Evolutionary conservation across 2,329 filamentous ascomycete species (phyloP).

Genomic region (Alternaria dauci): DNA sequence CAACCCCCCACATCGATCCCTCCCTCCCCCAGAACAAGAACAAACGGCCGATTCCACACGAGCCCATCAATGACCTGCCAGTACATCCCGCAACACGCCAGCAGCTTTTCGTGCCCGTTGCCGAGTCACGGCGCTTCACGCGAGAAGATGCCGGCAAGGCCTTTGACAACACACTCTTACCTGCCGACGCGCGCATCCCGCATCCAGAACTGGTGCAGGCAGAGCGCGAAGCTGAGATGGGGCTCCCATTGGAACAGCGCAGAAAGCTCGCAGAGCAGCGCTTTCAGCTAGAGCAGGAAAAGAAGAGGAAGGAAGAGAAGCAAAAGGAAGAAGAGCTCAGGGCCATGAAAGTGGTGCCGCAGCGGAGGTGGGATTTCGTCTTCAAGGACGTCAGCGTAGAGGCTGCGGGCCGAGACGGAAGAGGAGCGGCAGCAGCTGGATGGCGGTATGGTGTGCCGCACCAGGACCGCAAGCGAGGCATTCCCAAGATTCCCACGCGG

Average conservation of each 20-base stretch:
- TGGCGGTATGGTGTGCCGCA: slow-evolving; percentile 69
- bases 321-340: slow-evolving; percentile 56
- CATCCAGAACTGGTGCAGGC: slow-evolving; percentile 66
- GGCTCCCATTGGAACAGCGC: slow-evolving; percentile 47
- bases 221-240: slow-evolving; percentile 49
- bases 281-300: slow-evolving; percentile 41
- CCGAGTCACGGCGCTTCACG: slow-evolving; percentile 71
- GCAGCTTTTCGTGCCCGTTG: slow-evolving; percentile 69
- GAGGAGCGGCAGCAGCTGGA: slow-evolving; percentile 62
- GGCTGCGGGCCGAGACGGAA: slow-evolving; percentile 63
- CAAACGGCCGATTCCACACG: slow-evolving; percentile 58
- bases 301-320: slow-evolving; percentile 52
- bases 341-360: slow-evolving; percentile 55
- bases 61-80: slow-evolving; percentile 71
- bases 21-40: slow-evolving; percentile 35
- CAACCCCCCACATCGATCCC: slow-evolving; percentile 58
- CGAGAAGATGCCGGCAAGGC: slow-evolving; percentile 70
- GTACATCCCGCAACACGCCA: slow-evolving; percentile 63
- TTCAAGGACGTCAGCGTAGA: slow-evolving; percentile 67
- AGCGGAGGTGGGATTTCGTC: slow-evolving; percentile 67
- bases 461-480: slow-evolving; percentile 69
- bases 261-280: slow-evolving; percentile 42
- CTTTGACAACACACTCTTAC: slow-evolving; percentile 66
- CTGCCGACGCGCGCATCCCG: slow-evolving; percentile 70
- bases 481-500: slow-evolving; percentile 69